Conservation (phyloP, 192 early-diverging fungal genomes). For the Coemansia furcata region DNA sequence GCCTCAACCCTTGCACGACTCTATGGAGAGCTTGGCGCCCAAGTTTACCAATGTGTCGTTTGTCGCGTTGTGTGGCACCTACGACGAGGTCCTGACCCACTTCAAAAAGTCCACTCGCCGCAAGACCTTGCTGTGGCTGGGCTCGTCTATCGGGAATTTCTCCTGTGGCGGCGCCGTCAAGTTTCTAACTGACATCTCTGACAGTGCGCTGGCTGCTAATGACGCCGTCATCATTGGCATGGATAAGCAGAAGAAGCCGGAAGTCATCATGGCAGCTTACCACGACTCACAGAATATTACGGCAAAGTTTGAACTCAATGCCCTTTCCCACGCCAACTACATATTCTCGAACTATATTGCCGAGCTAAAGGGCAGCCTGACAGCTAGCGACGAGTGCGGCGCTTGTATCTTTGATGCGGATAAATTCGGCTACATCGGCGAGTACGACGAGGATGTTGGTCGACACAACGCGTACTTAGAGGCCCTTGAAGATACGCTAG, state of each 20-base stretch:
- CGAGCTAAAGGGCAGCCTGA: not conserved
- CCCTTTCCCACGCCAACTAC: constrained; percentile 71
- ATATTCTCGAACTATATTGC: constrained; percentile 55
- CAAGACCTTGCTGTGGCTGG: constrained; percentile 86
- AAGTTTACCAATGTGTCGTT: constrained; percentile 67
- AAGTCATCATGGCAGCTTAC: constrained; percentile 75
- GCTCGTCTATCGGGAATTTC: constrained; percentile 85
- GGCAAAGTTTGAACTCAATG: constrained; percentile 81
- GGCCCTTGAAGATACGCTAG: constrained; percentile 50
- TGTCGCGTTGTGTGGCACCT: constrained; percentile 82
- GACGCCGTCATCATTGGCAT: constrained; percentile 84
- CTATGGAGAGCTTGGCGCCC: constrained; percentile 63
- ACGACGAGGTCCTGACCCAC: constrained; percentile 75
- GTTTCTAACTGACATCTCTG: constrained; percentile 61
- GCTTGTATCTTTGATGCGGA: constrained; percentile 55
- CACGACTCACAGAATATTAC: constrained; percentile 79
- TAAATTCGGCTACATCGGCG: constrained; percentile 70
- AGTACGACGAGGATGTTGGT: constrained; percentile 69
- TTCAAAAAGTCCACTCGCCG: constrained; percentile 54
- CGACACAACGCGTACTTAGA: constrained; percentile 81
- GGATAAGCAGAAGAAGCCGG: constrained; percentile 74
- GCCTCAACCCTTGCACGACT: constrained; percentile 69
- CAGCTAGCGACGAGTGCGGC: not conserved
- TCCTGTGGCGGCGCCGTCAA: constrained; percentile 60
- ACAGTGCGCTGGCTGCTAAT: constrained; percentile 59